Conservation (phyloP, 2,329 filamentous ascomycete species). For the Phaeoacremonium minimum region DNA sequence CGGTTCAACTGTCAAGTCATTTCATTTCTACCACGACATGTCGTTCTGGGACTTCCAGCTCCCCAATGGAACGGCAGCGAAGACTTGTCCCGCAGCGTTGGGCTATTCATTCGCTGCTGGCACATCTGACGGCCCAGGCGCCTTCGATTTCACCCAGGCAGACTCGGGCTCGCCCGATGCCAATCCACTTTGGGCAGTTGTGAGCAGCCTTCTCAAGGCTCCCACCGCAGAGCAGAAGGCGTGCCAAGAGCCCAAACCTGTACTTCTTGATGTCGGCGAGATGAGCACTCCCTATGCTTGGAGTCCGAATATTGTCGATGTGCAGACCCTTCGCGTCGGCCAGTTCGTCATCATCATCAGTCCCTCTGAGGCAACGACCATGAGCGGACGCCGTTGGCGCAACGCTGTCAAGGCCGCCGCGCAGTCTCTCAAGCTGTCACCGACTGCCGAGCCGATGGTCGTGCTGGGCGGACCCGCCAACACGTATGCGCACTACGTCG, state of each 20-base stretch:
- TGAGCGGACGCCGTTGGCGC: conserved; percentile 86
- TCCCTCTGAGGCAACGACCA: conserved; percentile 84
- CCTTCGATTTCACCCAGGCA: conserved; percentile 86
- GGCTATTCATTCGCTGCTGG: conserved; percentile 89
- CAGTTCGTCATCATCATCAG: conserved; percentile 82
- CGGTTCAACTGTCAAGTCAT: conserved; percentile 65
- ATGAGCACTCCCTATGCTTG: conserved; percentile 72
- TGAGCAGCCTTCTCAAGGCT: conserved; percentile 64
- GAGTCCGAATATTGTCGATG: conserved; percentile 84
- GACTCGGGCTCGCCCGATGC: conserved; percentile 63
- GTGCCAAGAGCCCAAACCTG: conserved; percentile 78
- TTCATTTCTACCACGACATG: conserved; percentile 81
- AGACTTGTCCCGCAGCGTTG: conserved; percentile 78
- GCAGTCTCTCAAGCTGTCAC: conserved; percentile 28
- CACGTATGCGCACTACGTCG: conserved; percentile 60
- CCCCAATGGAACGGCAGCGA: conserved; percentile 64
- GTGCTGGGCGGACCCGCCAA: conserved; percentile 86
- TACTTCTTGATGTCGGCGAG: conserved; percentile 83
- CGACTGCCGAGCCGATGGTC: conserved; percentile 55
- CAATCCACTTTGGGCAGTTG: conserved; percentile 74
- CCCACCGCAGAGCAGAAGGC: conserved; percentile 64
- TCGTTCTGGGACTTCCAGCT: conserved; percentile 67
- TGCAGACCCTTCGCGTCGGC: conserved; percentile 78
- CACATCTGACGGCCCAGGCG: conserved; percentile 82
- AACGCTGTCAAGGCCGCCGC: conserved; percentile 57